phyloP scores from a whole-genome alignment of 306 rosid species.

The Luffa aegyptiaca region DNA sequence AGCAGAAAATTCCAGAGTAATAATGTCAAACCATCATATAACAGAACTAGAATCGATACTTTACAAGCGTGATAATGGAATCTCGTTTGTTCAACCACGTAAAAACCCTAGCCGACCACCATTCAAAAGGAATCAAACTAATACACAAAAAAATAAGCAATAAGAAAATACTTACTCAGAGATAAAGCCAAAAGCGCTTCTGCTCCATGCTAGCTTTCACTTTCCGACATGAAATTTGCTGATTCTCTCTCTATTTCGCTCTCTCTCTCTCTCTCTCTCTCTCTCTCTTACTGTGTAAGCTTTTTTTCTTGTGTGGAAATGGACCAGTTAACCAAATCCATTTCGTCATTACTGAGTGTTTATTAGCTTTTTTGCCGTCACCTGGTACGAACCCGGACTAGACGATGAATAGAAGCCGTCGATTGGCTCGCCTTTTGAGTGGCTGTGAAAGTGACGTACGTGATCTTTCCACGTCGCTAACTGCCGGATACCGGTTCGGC shows the following conservation, averaged over 20 bases:
- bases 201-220: slow-evolving; percentile 15
- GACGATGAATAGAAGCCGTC: slow-evolving; percentile 12
- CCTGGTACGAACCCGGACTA: background rate
- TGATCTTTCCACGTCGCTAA: slow-evolving; percentile 27
- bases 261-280: background rate
- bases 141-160: background rate
- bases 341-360: slow-evolving; percentile 9
- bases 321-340: slow-evolving; percentile 11
- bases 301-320: slow-evolving; percentile 2
- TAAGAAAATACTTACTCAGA: slow-evolving; percentile 3
- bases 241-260: background rate
- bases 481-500: slow-evolving; percentile 9
- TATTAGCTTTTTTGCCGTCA: background rate
- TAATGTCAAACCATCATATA: slow-evolving; percentile 14
- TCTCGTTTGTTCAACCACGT: slow-evolving; percentile 21
- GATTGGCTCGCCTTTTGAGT: slow-evolving; percentile 1
- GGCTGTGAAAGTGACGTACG: background rate
- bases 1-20: background rate
- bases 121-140: slow-evolving; percentile 31
- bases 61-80: slow-evolving; percentile 50
- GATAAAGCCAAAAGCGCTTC: slow-evolving; percentile 19
- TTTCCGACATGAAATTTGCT: slow-evolving; percentile 22
- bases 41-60: slow-evolving; percentile 15
- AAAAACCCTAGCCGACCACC: slow-evolving; percentile 25
- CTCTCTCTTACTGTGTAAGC: background rate